These are phyloP conservation scores for Wallacemonas sp. DNA, from an alignment of 208 protist genomes.

Conservation along the genomic window DNA sequence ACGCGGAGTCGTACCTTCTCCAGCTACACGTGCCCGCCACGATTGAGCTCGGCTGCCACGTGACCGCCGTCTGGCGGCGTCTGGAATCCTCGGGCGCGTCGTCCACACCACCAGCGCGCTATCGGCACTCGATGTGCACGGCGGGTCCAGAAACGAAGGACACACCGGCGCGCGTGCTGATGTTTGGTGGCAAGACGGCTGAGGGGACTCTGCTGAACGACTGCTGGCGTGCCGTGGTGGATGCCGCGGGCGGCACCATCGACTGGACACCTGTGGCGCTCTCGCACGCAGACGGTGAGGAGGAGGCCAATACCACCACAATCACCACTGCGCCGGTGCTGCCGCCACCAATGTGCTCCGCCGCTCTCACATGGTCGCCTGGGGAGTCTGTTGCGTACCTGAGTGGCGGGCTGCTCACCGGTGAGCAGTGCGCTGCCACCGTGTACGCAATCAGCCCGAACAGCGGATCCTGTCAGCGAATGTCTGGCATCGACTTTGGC, in stretches of 20 bases:
- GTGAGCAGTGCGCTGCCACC: constrained; percentile 9
- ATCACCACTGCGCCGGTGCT: no score
- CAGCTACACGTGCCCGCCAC: constrained; percentile 31
- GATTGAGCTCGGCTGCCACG: constrained; percentile 17
- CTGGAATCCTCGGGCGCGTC: constrained; percentile 5
- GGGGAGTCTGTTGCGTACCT: not conserved
- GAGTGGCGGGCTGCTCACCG: constrained; percentile 25
- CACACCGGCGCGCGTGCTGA: constrained; percentile 23
- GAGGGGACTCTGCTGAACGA: constrained; percentile 26
- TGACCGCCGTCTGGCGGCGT: constrained; percentile 23
- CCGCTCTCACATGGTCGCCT: constrained; percentile 28
- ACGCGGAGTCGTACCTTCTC: constrained; percentile 51
- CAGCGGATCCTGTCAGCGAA: constrained; percentile 16
- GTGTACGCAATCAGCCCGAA: constrained; percentile 27
- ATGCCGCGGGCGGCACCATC: constrained; percentile 13
- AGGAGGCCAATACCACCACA: constrained; percentile 8
- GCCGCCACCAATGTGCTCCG: constrained; percentile 53
- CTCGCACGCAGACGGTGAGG: not conserved
- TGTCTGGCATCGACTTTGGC: constrained; percentile 9
- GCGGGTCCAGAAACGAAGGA: not conserved
- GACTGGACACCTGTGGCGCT: constrained; percentile 26
- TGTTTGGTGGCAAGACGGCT: constrained; percentile 57
- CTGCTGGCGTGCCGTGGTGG: constrained; percentile 38
- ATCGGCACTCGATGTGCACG: constrained; percentile 43
- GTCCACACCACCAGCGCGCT: constrained; percentile 29